These are phyloP conservation scores for Picea engelmannii DNA, from an alignment of 83 land plant species.

Conservation along the genomic window DNA sequence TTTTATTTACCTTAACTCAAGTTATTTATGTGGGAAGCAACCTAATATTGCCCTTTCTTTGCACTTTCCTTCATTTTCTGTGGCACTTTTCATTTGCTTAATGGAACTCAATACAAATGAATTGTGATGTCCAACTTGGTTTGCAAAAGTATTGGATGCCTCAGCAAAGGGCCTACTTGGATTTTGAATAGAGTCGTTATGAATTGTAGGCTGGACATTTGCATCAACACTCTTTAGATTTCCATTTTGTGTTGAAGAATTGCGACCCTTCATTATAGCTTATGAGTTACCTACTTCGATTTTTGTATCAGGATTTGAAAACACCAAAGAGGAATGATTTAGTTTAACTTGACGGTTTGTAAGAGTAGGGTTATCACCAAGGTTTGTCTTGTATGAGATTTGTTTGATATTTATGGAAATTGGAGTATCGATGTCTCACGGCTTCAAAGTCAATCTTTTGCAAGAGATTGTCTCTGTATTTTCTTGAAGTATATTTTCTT, in stretches of 20 bases:
- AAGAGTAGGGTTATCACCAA: background rate
- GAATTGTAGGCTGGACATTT: conserved; percentile 10
- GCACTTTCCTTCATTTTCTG: conserved; percentile 12
- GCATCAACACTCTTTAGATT: background rate
- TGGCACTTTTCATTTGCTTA: conserved; percentile 43
- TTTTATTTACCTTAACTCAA: too few relatives aligned
- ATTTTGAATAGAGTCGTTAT: conserved; percentile 13
- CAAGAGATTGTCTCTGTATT: background rate
- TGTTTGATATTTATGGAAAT: background rate
- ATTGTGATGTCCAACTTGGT: background rate
- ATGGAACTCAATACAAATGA: conserved; percentile 44
- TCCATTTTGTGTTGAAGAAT: background rate
- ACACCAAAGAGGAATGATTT: background rate
- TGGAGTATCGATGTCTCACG: background rate
- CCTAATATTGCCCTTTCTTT: background rate
- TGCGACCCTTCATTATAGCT: background rate
- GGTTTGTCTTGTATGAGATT: background rate
- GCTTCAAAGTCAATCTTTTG: background rate
- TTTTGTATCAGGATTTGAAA: conserved; percentile 9
- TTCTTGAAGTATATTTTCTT: conserved; percentile 45
- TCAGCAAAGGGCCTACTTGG: conserved; percentile 58
- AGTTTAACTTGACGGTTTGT: background rate
- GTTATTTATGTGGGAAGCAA: background rate
- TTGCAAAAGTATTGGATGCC: conserved; percentile 30
- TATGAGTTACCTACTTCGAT: conserved; percentile 6